A percentile compares a stretch with the other conserved stretches of the same genome.
These are phyloP conservation scores for Clarireedia monteithiana DNA, from an alignment of 2,329 filamentous ascomycete genomes.

Conservation along the genomic window DNA sequence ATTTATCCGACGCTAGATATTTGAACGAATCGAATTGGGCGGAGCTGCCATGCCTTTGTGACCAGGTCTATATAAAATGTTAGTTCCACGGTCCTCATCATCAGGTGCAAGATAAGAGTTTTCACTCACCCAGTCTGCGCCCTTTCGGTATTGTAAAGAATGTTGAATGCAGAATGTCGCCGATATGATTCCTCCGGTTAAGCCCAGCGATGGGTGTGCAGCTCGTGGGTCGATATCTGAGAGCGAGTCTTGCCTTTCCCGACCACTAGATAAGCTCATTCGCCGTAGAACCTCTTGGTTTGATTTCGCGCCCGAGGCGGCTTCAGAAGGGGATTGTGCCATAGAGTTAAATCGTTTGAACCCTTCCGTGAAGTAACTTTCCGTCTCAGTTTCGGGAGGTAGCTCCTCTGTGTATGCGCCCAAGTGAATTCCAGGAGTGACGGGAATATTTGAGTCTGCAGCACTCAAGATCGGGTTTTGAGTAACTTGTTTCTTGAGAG, in stretches of 20 bases:
- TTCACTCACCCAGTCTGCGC: conserved; percentile 51
- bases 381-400: neutral
- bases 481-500: conserved; percentile 14
- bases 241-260: conserved; percentile 36
- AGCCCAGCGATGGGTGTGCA: conserved; percentile 47
- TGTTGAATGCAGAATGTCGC: conserved; percentile 58
- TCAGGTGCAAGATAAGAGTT: neutral
- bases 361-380: conserved; percentile 23
- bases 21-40: conserved; percentile 88
- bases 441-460: conserved; percentile 23
- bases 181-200: conserved; percentile 60
- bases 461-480: conserved; percentile 25
- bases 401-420: conserved; percentile 16
- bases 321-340: conserved; percentile 23
- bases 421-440: conserved; percentile 25
- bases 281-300: conserved; percentile 36
- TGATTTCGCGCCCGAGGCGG: conserved; percentile 30
- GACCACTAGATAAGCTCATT: conserved; percentile 32
- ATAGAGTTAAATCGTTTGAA: conserved; percentile 15
- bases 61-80: conserved; percentile 52
- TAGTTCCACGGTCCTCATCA: conserved; percentile 6
- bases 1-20: conserved; percentile 75
- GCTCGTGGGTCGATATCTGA: conserved; percentile 44
- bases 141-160: conserved; percentile 49
- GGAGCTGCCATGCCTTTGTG: conserved; percentile 75